These are phyloP conservation scores for Cutaneotrichosporon sp. DNA, from an alignment of 1,284 basidiomycete species.

Conservation along the genomic window DNA sequence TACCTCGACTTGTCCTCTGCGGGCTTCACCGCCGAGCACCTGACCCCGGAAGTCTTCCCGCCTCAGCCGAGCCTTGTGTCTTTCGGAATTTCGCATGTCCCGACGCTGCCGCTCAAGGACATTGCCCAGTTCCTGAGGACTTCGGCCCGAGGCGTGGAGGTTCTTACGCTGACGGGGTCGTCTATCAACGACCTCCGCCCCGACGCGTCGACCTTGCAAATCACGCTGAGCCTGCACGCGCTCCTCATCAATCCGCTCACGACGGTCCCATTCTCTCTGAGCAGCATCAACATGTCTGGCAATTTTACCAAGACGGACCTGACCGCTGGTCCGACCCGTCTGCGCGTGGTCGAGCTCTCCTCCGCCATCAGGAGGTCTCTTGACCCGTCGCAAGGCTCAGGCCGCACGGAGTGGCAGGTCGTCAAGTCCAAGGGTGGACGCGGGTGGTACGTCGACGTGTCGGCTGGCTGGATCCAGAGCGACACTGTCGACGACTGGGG, in stretches of 20 bases:
- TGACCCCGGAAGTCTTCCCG: slow-evolving; percentile 53
- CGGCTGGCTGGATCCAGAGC: slow-evolving; percentile 65
- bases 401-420: slow-evolving; percentile 67
- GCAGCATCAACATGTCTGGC: slow-evolving; percentile 25
- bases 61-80: slow-evolving; percentile 75
- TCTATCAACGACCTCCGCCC: slow-evolving; percentile 58
- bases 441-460: slow-evolving; percentile 91
- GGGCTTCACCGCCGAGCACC: slow-evolving; percentile 61
- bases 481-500: slow-evolving; percentile 15
- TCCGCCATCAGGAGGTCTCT: slow-evolving; percentile 61
- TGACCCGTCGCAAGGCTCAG: slow-evolving; percentile 51
- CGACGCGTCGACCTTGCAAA: slow-evolving; percentile 50
- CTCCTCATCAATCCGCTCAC: slow-evolving; percentile 72
- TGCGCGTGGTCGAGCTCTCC: slow-evolving; percentile 84
- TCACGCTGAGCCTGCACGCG: slow-evolving; percentile 49
- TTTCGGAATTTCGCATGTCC: slow-evolving; percentile 80
- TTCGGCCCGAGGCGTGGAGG: slow-evolving; percentile 73
- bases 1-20: slow-evolving; percentile 89
- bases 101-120: slow-evolving; percentile 61
- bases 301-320: slow-evolving; percentile 32
- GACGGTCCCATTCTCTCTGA: slow-evolving; percentile 65
- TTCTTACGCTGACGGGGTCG: slow-evolving; percentile 75
- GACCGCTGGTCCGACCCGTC: slow-evolving; percentile 60
- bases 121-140: slow-evolving; percentile 66
- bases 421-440: slow-evolving; percentile 85